phyloP scores from a whole-genome alignment of 2,329 filamentous ascomycete species.

The Pseudogymnoascus sp. region DNA sequence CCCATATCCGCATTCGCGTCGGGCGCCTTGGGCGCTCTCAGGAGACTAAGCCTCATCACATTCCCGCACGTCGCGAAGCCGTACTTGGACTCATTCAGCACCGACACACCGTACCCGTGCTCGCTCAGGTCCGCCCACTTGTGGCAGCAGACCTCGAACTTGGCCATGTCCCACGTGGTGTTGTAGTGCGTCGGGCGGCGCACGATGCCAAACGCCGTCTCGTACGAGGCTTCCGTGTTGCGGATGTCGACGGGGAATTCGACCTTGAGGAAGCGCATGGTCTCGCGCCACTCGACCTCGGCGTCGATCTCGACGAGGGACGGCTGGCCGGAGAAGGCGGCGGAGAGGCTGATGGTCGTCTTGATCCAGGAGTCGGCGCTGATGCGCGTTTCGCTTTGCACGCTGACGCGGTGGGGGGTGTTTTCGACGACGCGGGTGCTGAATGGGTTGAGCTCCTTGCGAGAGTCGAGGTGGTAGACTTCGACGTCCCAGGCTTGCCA shows the following conservation, averaged over 20 bases:
- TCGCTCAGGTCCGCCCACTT: slow-evolving; percentile 90
- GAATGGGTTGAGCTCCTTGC: slow-evolving; percentile 62
- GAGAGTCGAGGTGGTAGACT: slow-evolving; percentile 85
- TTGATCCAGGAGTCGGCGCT: slow-evolving; percentile 79
- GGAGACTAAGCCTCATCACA: slow-evolving; percentile 78
- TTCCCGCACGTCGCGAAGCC: slow-evolving; percentile 87
- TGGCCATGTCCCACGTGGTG: slow-evolving; percentile 94
- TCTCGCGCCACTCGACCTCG: slow-evolving; percentile 95
- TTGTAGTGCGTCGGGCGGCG: slow-evolving; percentile 95
- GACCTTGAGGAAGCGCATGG: slow-evolving; percentile 96
- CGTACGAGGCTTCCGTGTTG: slow-evolving; percentile 89
- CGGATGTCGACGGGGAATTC: slow-evolving; percentile 90
- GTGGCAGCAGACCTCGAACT: slow-evolving; percentile 94
- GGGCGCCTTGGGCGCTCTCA: slow-evolving; percentile 83
- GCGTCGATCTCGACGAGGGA: slow-evolving; percentile 70
- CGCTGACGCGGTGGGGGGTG: slow-evolving; percentile 66
- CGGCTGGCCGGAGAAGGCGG: slow-evolving; percentile 54
- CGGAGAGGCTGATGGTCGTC: slow-evolving; percentile 73
- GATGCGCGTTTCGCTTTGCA: slow-evolving; percentile 79
- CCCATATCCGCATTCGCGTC: slow-evolving; percentile 95
- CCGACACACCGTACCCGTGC: slow-evolving; percentile 78
- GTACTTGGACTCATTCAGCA: slow-evolving; percentile 93
- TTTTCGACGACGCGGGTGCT: slow-evolving; percentile 63
- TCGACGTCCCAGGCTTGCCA: slow-evolving; percentile 99
- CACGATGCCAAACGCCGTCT: slow-evolving; percentile 87